These are phyloP conservation scores for Trifolium pratense DNA, from an alignment of 306 rosid genomes.

Conservation along the genomic window DNA sequence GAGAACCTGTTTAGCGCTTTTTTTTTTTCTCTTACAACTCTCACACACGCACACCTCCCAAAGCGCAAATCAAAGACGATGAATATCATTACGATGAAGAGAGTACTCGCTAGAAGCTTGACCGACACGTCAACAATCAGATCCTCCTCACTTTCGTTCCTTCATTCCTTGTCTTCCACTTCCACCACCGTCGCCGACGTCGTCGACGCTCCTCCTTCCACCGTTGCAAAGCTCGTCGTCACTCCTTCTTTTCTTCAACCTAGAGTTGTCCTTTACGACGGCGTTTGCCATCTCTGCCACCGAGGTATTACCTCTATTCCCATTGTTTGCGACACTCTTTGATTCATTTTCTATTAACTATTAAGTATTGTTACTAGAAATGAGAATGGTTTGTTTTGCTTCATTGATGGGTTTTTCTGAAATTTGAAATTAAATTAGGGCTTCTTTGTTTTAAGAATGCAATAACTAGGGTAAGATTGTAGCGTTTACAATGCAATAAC, in stretches of 20 bases:
- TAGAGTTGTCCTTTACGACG: slow-evolving; percentile 75
- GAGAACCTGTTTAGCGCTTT: too few species aligned
- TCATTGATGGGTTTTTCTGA: not conserved
- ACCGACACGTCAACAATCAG: slow-evolving; percentile 20
- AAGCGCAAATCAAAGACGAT: not conserved
- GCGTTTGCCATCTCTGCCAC: slow-evolving; percentile 82
- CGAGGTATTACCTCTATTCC: slow-evolving; percentile 46
- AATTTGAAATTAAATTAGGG: not conserved
- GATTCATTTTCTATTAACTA: not conserved
- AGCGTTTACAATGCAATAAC: not conserved
- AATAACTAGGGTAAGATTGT: slow-evolving; percentile 25
- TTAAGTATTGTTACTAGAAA: not conserved
- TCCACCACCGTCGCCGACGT: slow-evolving; percentile 37
- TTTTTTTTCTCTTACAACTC: too few species aligned
- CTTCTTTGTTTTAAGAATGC: not conserved
- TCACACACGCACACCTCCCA: too few species aligned
- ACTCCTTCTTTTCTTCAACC: slow-evolving; percentile 68
- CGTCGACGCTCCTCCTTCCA: slow-evolving; percentile 32
- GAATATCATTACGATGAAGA: slow-evolving; percentile 25
- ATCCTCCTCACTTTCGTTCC: slow-evolving; percentile 35
- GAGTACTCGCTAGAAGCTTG: slow-evolving; percentile 37
- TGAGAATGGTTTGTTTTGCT: not conserved
- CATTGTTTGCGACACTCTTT: not conserved
- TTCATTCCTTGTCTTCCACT: slow-evolving; percentile 41
- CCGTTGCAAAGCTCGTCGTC: slow-evolving; percentile 10